Percentiles rank a stretch among this genome's conserved stretches.
These are phyloP conservation scores for Zostera marina DNA, from an alignment of 116 monocot genomes.

Conservation along the genomic window DNA sequence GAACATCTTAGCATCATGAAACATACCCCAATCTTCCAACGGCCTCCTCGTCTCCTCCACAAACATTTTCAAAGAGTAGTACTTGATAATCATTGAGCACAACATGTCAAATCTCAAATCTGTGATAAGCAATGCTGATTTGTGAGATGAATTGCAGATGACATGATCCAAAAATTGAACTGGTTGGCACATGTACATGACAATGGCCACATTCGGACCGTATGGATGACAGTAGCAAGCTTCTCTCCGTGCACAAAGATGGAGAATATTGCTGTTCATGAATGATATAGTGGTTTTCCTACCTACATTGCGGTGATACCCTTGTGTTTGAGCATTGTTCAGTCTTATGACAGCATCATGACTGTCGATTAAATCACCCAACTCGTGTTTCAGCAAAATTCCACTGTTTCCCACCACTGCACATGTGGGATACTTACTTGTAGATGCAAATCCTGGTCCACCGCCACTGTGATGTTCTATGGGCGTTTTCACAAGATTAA, in stretches of 20 bases:
- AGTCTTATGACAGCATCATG: conserved; percentile 74
- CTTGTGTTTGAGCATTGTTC: conserved; percentile 56
- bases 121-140: conserved; percentile 10
- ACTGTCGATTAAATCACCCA: conserved; percentile 57
- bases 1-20: conserved; percentile 51
- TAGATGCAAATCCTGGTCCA: no score
- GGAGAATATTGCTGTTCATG: conserved; percentile 86
- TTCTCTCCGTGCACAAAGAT: conserved; percentile 38
- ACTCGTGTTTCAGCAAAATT: conserved; percentile 35
- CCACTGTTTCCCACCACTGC: conserved; percentile 98
- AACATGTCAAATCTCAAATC: conserved; percentile 33
- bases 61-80: conserved; percentile 69
- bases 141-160: conserved; percentile 10
- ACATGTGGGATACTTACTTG: conserved; percentile 30
- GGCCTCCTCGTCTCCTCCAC: conserved; percentile 32
- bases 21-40: conserved; percentile 43
- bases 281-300: conserved; percentile 56
- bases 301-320: conserved; percentile 50
- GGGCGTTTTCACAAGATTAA: conserved; percentile 20
- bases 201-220: conserved; percentile 43
- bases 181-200: conserved; percentile 87
- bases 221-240: conserved; percentile 78
- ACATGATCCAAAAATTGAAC: conserved; percentile 61
- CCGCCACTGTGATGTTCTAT: conserved; percentile 26
- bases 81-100: conserved; percentile 61